phyloP scores from a whole-genome alignment of 148 eudicot species.

The Chenopodium album region DNA sequence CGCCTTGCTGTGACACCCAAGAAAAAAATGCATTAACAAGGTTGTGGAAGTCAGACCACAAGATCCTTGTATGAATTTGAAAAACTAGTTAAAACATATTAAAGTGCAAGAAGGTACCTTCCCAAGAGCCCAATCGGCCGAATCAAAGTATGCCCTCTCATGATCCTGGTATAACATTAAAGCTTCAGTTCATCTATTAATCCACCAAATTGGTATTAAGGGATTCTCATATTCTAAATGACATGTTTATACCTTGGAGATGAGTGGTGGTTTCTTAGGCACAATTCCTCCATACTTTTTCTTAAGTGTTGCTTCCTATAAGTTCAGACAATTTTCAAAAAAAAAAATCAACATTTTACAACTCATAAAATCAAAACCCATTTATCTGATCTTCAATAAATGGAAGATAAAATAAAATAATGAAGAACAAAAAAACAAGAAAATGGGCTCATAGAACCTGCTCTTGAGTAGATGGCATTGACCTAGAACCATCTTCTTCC shows the following conservation, averaged over 20 bases:
- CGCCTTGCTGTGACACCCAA: constrained; percentile 68
- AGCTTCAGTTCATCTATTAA: constrained; percentile 11
- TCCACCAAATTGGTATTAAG: not conserved
- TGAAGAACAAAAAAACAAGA: not conserved
- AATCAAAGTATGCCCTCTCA: constrained; percentile 96
- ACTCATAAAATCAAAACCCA: not conserved
- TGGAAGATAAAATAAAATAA: not conserved
- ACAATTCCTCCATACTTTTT: constrained; percentile 89
- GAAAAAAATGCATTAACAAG: constrained; percentile 5
- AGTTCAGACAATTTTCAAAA: constrained; percentile 14
- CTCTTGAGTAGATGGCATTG: constrained; percentile 59
- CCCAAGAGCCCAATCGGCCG: constrained; percentile 99
- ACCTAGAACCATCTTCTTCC: constrained; percentile 44
- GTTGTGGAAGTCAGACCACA: too few relatives aligned
- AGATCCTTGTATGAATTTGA: not conserved
- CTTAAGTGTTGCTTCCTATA: constrained; percentile 76
- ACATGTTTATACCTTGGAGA: constrained; percentile 63
- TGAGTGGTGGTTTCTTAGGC: constrained; percentile 94
- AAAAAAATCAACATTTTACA: not conserved
- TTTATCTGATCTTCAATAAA: constrained; percentile 6
- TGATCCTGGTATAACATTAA: constrained; percentile 64
- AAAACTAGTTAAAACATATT: not conserved
- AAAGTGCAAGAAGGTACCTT: constrained; percentile 49
- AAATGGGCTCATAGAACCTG: constrained; percentile 44
- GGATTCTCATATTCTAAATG: not conserved